Percentiles rank a stretch among this genome's conserved stretches.
These are phyloP conservation scores for Cyberlindnera galapagoensis DNA, from an alignment of 805 yeast genomes.

Conservation along the genomic window DNA sequence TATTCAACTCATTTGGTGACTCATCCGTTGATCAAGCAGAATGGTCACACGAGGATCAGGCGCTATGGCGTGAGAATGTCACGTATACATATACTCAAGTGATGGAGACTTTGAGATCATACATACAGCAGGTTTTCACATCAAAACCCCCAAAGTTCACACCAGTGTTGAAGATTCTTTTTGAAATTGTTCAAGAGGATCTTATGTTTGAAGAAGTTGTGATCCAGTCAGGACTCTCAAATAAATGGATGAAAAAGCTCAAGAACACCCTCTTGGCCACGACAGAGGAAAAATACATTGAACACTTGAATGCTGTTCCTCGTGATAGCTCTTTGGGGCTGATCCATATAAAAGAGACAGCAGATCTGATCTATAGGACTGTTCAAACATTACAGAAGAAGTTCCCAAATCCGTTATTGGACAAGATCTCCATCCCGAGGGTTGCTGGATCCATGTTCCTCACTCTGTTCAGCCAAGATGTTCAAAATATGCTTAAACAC, in stretches of 20 bases:
- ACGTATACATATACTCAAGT: conserved; percentile 39
- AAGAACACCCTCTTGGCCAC: conserved; percentile 31
- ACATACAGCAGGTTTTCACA: conserved; percentile 35
- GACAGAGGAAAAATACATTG: conserved; percentile 38
- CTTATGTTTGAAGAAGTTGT: conserved; percentile 33
- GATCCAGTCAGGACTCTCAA: conserved; percentile 31
- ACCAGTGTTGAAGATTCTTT: conserved; percentile 42
- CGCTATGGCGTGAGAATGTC: conserved; percentile 43
- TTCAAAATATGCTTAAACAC: conserved; percentile 43
- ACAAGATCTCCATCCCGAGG: conserved; percentile 43
- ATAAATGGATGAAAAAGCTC: conserved; percentile 37
- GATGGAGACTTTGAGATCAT: conserved; percentile 38
- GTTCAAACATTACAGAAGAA: conserved; percentile 49
- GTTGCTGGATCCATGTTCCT: conserved; percentile 44
- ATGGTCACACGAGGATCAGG: conserved; percentile 43
- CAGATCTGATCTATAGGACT: conserved; percentile 44
- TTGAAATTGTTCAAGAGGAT: conserved; percentile 44
- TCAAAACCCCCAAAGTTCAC: conserved; percentile 52
- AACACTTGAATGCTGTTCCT: conserved; percentile 46
- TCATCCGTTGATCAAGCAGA: conserved; percentile 19
- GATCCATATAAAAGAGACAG: conserved; percentile 49
- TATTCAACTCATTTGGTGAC: conserved; percentile 18
- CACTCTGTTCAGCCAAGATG: conserved; percentile 47
- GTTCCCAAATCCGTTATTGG: conserved; percentile 57
- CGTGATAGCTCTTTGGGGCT: conserved; percentile 47